These are phyloP conservation scores for Scleroderma citrinum DNA, from an alignment of 768 basidiomycete genomes.

Conservation along the genomic window DNA sequence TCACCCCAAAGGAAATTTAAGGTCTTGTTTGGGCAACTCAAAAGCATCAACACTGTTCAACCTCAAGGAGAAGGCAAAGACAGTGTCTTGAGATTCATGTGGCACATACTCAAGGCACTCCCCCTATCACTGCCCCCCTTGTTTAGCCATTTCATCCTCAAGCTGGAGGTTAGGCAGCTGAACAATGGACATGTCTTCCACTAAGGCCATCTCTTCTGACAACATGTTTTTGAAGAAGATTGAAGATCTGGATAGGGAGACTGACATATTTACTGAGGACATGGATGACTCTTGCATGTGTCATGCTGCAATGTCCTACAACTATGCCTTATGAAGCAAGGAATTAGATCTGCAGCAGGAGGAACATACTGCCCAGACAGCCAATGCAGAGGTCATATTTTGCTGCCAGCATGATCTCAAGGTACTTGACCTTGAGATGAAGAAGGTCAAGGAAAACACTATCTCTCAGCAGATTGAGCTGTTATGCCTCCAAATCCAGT, in stretches of 20 bases:
- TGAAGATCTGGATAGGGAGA: neutral
- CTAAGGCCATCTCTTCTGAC: neutral
- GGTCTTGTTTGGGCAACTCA: neutral
- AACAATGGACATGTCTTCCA: neutral
- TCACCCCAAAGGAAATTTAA: too few relatives aligned
- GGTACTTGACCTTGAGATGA: neutral
- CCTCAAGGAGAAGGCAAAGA: neutral
- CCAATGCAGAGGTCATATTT: neutral
- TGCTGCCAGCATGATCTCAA: neutral
- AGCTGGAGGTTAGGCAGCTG: neutral
- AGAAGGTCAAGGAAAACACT: neutral
- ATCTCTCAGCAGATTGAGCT: neutral
- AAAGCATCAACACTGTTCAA: neutral
- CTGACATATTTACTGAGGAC: neutral
- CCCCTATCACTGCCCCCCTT: neutral
- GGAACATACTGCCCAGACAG: neutral
- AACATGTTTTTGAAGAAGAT: neutral
- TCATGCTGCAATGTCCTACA: neutral
- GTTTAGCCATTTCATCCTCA: neutral
- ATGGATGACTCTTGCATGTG: neutral
- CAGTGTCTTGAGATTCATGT: neutral
- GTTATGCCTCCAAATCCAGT: neutral
- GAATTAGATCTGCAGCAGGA: constrained; percentile 1
- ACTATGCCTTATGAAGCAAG: constrained; percentile 1
- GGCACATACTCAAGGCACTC: neutral